Evolutionary conservation across 306 rosid species (phyloP).

Genomic region (Biancaea sappan): DNA sequence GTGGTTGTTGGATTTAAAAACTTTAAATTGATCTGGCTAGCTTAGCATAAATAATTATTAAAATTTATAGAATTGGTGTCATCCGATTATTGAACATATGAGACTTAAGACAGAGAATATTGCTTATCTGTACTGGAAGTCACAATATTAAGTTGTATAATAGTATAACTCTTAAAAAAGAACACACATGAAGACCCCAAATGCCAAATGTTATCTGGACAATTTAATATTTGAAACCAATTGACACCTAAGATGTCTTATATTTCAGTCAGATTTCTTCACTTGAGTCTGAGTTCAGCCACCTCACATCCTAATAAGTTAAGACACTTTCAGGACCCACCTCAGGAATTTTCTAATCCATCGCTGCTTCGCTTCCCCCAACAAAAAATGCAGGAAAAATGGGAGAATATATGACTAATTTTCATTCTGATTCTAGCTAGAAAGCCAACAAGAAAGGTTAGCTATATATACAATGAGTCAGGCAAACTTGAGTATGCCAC

Average conservation of each 20-base stretch:
- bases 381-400: slow-evolving; percentile 30
- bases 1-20: too few relatives aligned
- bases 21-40: not conserved
- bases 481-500: too few relatives aligned
- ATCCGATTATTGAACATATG: not conserved
- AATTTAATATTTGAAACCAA: slow-evolving; percentile 6
- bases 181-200: not conserved
- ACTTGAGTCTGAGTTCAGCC: slow-evolving; percentile 37
- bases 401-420: too few relatives aligned
- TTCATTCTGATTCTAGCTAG: too few relatives aligned
- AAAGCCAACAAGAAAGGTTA: slow-evolving; percentile 37
- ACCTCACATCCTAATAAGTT: slow-evolving; percentile 18
- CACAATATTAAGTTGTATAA: not conserved
- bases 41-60: not conserved
- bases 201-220: not conserved
- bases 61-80: not conserved
- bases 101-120: not conserved
- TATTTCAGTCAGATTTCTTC: slow-evolving; percentile 51
- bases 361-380: too few relatives aligned
- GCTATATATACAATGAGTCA: slow-evolving; percentile 23
- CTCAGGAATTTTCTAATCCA: slow-evolving; percentile 23
- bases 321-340: slow-evolving; percentile 46
- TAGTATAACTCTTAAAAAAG: not conserved
- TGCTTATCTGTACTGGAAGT: slow-evolving; percentile 2
- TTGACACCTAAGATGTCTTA: slow-evolving; percentile 27